Evolutionary conservation across 441 rosid genomes (phyloP).

Genomic region (Cnidoscolus chayamansa): DNA sequence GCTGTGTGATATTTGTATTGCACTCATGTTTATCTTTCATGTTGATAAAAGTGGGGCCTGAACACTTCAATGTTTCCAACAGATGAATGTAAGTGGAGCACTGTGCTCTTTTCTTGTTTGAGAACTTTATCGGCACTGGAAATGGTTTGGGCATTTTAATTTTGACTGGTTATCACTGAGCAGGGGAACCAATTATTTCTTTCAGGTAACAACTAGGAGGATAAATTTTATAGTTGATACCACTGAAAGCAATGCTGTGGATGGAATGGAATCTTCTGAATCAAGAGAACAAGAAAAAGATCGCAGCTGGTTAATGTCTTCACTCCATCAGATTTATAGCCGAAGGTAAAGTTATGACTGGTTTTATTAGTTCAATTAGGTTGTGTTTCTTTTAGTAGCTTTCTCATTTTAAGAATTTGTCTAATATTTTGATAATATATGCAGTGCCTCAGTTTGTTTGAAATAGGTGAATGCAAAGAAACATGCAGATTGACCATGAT

Average conservation of each 20-base stretch:
- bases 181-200: constrained; percentile 9
- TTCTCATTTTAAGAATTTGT: constrained; percentile 7
- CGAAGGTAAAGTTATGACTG: constrained; percentile 56
- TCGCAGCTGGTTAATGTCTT: constrained; percentile 84
- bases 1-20: background rate
- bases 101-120: constrained; percentile 13
- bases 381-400: constrained; percentile 17
- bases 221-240: constrained; percentile 86
- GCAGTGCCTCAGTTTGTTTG: background rate
- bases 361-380: constrained; percentile 17
- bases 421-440: background rate
- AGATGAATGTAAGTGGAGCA: constrained; percentile 4
- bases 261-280: constrained; percentile 50
- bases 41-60: background rate
- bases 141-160: background rate
- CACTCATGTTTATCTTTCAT: background rate
- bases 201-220: constrained; percentile 86
- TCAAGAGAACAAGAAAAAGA: constrained; percentile 65
- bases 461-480: too few species aligned
- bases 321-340: constrained; percentile 96
- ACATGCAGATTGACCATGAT: background rate
- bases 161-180: background rate
- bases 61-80: constrained; percentile 2
- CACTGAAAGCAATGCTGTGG: constrained; percentile 43
- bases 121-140: constrained; percentile 17